Base-by-base conservation (phyloP, 2,329 filamentous ascomycete species). In the Raffaelea arxii region DNA sequence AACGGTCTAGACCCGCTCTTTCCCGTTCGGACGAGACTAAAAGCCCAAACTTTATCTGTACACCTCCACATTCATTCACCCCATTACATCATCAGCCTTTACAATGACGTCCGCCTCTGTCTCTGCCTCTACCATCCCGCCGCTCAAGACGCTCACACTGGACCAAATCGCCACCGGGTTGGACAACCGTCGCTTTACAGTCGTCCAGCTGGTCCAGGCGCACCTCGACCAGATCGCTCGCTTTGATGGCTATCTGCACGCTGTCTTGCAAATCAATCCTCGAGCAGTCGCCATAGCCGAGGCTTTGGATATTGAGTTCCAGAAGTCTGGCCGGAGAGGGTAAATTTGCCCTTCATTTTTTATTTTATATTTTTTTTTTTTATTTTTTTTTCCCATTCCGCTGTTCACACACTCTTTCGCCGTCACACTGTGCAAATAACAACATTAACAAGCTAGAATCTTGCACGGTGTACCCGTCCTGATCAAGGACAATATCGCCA, bases 401-500 rank as follows among this genome's bases (percentile, higher is more conserved):
- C n/a, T n/a, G n/a, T n/a, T n/a, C n/a, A n/a, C n/a, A n/a, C n/a
- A n/a, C n/a, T n/a, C n/a, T n/a, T n/a, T n/a, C n/a, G n/a, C n/a
- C n/a, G n/a, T n/a, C n/a, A n/a, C n/a, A n/a, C n/a, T n/a, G n/a
- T n/a, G n/a, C n/a, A n/a, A n/a, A n/a, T n/a, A n/a, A n/a, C n/a
- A n/a, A n/a, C n/a, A n/a, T n/a, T n/a, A n/a, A n/a, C n/a, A n/a
- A n/a, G n/a, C n/a, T n/a, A 35, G 25, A 25, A 27, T 32, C 4
- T 35, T 54, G 12, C 48, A 51, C 14, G 53, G 53, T 21, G 47
- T 51, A 0, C 51, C 53, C 2, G 11, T 52, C 32, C 32, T 53
- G 6, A 10, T 53, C 46, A 85, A 85, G 59, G 75, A 82, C 61
- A 82, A 80, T 56, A 82, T 85, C 42, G 79, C 74, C 14, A 84